phyloP scores from a whole-genome alignment of 1,284 basidiomycete genomes.

The Xerocomus nothofagi region DNA sequence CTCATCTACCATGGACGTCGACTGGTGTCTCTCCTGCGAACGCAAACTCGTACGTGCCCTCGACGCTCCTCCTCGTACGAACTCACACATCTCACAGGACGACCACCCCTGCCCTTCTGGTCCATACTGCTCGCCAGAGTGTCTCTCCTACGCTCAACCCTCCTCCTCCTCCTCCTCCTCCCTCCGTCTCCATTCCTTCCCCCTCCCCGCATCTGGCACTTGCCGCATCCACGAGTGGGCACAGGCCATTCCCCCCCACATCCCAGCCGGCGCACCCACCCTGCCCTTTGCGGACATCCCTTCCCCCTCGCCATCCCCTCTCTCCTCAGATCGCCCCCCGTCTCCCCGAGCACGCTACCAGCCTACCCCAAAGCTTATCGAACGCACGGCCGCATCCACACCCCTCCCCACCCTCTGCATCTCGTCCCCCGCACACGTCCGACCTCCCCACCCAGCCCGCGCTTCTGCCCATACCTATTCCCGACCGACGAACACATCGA shows the following conservation, averaged over 20 bases:
- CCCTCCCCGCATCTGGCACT: conserved; percentile 4
- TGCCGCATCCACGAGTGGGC: conserved; percentile 32
- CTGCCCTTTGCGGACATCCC: conserved; percentile 25
- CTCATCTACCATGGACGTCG: conserved; percentile 63
- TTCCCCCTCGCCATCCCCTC: not conserved
- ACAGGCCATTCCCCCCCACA: conserved; percentile 30
- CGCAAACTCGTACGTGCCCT: conserved; percentile 49
- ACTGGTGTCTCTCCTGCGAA: conserved; percentile 68
- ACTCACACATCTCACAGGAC: conserved; percentile 40
- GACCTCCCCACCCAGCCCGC: conserved; percentile 22
- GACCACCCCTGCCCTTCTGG: conserved; percentile 28
- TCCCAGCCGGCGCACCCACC: conserved; percentile 33
- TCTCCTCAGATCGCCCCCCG: conserved; percentile 14
- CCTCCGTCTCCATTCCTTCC: not conserved
- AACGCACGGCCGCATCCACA: conserved; percentile 31
- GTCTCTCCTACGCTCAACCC: conserved; percentile 38
- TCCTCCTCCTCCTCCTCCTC: conserved; percentile 12
- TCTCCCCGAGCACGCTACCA: conserved; percentile 25
- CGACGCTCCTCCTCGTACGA: not conserved
- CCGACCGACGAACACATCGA: conserved; percentile 17
- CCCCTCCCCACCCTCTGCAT: conserved; percentile 32
- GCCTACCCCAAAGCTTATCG: conserved; percentile 35
- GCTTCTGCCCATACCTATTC: conserved; percentile 21
- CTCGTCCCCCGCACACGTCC: conserved; percentile 27
- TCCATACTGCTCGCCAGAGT: conserved; percentile 58